Evolutionary conservation across 768 basidiomycete genomes (phyloP).

Genomic region (Phlebiopsis gigantea): DNA sequence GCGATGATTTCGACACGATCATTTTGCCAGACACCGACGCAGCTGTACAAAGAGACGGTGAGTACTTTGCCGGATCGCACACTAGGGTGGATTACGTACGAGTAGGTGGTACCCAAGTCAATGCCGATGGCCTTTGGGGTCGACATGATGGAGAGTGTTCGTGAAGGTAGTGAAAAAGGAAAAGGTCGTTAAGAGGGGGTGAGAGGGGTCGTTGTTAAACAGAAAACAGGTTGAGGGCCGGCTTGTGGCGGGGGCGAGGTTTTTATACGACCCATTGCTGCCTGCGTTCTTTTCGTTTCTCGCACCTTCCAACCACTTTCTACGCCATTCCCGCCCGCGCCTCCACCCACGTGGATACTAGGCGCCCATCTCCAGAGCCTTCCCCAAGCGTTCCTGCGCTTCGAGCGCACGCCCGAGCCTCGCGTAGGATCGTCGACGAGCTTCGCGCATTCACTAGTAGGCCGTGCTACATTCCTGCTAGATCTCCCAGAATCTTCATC

Average conservation of each 20-base stretch:
- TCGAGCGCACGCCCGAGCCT: background rate
- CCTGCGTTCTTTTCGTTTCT: constrained; percentile 23
- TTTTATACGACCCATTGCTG: constrained; percentile 10
- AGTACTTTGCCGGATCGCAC: constrained; percentile 8
- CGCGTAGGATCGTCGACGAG: background rate
- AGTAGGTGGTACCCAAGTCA: constrained; percentile 91
- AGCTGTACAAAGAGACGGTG: constrained; percentile 43
- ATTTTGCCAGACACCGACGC: constrained; percentile 99
- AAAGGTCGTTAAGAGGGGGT: constrained; percentile 5
- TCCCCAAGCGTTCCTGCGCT: background rate
- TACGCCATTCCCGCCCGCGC: constrained; percentile 9
- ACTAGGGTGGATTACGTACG: constrained; percentile 43
- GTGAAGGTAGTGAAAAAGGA: constrained; percentile 11
- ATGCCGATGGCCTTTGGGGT: constrained; percentile 79
- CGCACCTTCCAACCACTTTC: constrained; percentile 20
- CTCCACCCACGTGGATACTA: constrained; percentile 3
- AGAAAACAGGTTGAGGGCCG: constrained; percentile 8
- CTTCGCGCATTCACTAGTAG: background rate
- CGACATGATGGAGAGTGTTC: constrained; percentile 16
- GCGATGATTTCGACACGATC: constrained; percentile 99
- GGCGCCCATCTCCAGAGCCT: constrained; percentile 4
- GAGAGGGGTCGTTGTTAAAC: background rate
- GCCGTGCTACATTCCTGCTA: no score
- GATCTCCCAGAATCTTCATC: no score
- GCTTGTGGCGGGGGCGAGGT: constrained; percentile 15